Evolutionary conservation across 192 early-diverging fungal species (phyloP).

Genomic region (Jimgerdemannia lactiflua): DNA sequence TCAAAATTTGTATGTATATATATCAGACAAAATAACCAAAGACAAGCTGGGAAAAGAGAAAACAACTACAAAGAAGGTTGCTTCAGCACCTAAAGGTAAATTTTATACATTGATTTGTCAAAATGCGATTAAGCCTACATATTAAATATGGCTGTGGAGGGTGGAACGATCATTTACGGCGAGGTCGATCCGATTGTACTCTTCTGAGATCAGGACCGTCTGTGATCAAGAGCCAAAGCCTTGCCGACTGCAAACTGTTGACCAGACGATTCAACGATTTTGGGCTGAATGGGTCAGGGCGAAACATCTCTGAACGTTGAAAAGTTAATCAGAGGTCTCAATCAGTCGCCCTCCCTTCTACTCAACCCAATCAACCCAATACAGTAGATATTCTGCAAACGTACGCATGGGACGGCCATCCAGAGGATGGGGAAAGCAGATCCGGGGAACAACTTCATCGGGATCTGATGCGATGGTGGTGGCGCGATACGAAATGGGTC

Average conservation of each 20-base stretch:
- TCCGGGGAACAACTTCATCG: not conserved
- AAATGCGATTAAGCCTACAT: not conserved
- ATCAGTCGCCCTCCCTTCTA: not conserved
- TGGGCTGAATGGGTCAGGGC: not conserved
- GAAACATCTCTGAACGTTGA: not conserved
- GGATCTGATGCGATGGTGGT: not conserved
- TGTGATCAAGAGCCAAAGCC: not conserved
- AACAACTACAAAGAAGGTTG: constrained; percentile 2
- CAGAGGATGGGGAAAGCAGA: not conserved
- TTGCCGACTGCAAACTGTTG: not conserved
- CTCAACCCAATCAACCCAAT: not conserved
- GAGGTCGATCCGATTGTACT: not conserved
- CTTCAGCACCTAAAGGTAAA: constrained; percentile 2
- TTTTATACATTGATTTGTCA: constrained; percentile 2
- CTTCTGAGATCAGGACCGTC: not conserved
- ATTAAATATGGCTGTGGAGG: not conserved
- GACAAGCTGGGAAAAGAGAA: constrained; percentile 32
- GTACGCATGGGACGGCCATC: not conserved
- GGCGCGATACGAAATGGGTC: not conserved
- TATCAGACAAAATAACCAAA: constrained; percentile 17
- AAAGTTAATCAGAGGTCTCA: not conserved
- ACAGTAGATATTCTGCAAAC: not conserved
- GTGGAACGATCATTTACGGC: not conserved
- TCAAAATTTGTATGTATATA: constrained; percentile 27
- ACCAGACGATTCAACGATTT: no score